Base-by-base conservation (phyloP, 345 rosid species). In the Ricinus communis region DNA sequence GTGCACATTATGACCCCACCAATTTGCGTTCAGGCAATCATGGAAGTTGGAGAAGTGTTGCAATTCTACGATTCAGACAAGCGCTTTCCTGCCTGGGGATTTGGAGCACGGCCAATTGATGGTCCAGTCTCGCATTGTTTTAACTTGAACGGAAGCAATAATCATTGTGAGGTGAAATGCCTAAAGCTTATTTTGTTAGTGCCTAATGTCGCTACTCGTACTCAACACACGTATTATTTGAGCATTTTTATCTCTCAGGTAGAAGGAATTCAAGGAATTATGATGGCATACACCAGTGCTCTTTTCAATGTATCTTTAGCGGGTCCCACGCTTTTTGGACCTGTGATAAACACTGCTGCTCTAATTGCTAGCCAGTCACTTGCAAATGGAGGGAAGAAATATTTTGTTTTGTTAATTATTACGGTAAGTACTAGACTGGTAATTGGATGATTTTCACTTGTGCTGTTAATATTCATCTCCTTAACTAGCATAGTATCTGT, bases 31-130 rank as follows among this genome's bases (percentile, higher is more conserved):
- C 87, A 94, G 98, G 96, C 97, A 75, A 84, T 91, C 81, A 36
- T 80, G 24, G 97, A 90, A 74, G 94, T 94, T 63, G 98, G 96
- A 82, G 91, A 88, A 71, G 96, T 94, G 27, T 81, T 94, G 81
- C 93, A 94, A 82, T 85, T 88, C 79, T 94, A 94, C 74, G 97
- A 91, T 78, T 45, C 87, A 5, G 95, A 91, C 78, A 87, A 82
- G 79, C 88, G 83, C 61, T 94, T 90, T 83, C 91, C 96, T 11
- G 96, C 97, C 2, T 94, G 98, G 98, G 97, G 98, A 19, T 94
- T 94, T 76, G 98, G 98, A 68, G 98, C 98, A 71, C 87, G 97
- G 56, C 98, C 98, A 47, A 94, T 94, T 45, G 98, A 94, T 70
- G 95, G 93, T 41, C 98, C 97, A 4, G 97, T 94, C 68, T 90